Evolutionary conservation across 768 basidiomycete genomes (phyloP).

Genomic region (Boletus pseudo-olivaceus): DNA sequence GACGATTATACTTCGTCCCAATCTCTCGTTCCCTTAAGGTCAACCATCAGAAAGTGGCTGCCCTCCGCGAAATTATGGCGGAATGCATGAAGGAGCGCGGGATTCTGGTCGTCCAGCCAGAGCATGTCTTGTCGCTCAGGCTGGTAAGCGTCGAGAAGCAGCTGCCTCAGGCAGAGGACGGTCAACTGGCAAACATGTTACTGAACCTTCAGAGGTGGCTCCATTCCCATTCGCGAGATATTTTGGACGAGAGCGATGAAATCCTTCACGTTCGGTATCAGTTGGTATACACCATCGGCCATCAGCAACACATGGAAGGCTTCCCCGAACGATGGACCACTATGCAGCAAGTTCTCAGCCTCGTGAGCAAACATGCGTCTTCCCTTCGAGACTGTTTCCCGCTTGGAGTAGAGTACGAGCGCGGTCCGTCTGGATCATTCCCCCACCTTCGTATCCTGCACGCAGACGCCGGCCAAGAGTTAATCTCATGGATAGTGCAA

Average conservation of each 20-base stretch:
- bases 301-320: slow-evolving; percentile 26
- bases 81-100: slow-evolving; percentile 40
- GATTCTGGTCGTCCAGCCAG: slow-evolving; percentile 49
- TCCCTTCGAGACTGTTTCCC: slow-evolving; percentile 5
- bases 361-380: slow-evolving; percentile 19
- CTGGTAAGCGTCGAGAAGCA: slow-evolving; percentile 43
- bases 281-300: slow-evolving; percentile 36
- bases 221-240: slow-evolving; percentile 24
- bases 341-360: slow-evolving; percentile 28
- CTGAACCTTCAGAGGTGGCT: slow-evolving; percentile 28
- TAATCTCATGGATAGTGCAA: slow-evolving; percentile 13
- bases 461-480: slow-evolving; percentile 1
- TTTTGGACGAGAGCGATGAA: slow-evolving; percentile 32
- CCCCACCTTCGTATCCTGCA: slow-evolving; percentile 24
- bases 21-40: slow-evolving; percentile 42
- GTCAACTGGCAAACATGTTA: slow-evolving; percentile 13
- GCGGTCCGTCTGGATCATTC: slow-evolving; percentile 16
- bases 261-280: slow-evolving; percentile 36
- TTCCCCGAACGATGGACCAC: slow-evolving; percentile 35
- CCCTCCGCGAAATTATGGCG: slow-evolving; percentile 32
- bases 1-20: slow-evolving; percentile 47
- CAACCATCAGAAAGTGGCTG: slow-evolving; percentile 8
- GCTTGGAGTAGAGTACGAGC: slow-evolving; percentile 19
- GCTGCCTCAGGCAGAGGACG: neutral
- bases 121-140: slow-evolving; percentile 50